A percentile compares a stretch with the other conserved stretches of the same genome.
Conservation (phyloP, 2,329 filamentous ascomycete species). For the Talaromyces pinophilus region DNA sequence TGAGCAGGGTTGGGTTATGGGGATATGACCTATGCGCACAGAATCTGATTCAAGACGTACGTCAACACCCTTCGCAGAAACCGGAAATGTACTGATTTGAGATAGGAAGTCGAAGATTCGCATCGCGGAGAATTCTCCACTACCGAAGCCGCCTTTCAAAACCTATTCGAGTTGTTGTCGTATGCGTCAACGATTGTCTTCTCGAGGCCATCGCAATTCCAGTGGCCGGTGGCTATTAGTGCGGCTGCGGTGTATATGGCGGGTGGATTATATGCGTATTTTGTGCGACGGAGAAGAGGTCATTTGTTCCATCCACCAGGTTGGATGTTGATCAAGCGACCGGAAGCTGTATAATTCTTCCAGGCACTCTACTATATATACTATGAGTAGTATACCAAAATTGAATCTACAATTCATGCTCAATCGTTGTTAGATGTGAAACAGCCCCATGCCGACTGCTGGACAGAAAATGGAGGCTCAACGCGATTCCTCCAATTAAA, state of each 20-base stretch:
- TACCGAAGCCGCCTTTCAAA: slow-evolving; percentile 68
- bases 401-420: neutral
- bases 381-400: neutral
- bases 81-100: neutral
- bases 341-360: neutral
- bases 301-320: slow-evolving; percentile 58
- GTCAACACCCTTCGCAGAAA: neutral
- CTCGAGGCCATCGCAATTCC: slow-evolving; percentile 63
- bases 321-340: slow-evolving; percentile 4
- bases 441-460: neutral
- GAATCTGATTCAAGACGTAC: slow-evolving; percentile 62
- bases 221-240: slow-evolving; percentile 63
- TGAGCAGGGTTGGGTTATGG: slow-evolving; percentile 63
- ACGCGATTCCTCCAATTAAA: neutral
- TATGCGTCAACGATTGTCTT: slow-evolving; percentile 68
- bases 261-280: slow-evolving; percentile 52
- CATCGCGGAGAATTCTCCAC: slow-evolving; percentile 68
- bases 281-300: slow-evolving; percentile 59
- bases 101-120: slow-evolving; percentile 56
- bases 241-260: slow-evolving; percentile 40
- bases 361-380: neutral
- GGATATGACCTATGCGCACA: slow-evolving; percentile 64
- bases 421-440: neutral
- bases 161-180: slow-evolving; percentile 67
- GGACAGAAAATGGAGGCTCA: neutral